phyloP scores from a whole-genome alignment of 768 basidiomycete genomes.

The Boletus bicolor region DNA sequence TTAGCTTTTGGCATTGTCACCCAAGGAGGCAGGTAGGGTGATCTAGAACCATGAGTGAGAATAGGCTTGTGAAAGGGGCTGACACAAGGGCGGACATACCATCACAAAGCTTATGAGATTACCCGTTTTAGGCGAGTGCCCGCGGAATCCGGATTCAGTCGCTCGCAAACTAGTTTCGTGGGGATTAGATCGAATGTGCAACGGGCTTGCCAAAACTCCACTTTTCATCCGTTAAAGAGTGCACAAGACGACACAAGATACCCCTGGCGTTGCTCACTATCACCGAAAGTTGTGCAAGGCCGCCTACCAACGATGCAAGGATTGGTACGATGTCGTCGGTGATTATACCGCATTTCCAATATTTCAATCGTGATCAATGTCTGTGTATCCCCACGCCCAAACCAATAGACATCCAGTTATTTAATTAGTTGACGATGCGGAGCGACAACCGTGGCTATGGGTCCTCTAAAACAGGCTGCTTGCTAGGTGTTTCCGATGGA shows the following conservation, averaged over 20 bases:
- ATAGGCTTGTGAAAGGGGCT: neutral
- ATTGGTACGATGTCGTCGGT: neutral
- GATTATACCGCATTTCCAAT: neutral
- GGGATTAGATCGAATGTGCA: too few species aligned
- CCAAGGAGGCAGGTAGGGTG: neutral
- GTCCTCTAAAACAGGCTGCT: neutral
- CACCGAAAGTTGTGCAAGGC: neutral
- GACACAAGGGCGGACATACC: neutral
- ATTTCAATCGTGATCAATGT: neutral
- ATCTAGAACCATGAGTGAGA: neutral
- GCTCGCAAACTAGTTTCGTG: neutral
- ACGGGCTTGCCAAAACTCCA: neutral
- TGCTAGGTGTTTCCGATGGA: neutral
- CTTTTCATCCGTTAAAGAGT: too few species aligned
- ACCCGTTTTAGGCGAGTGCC: neutral
- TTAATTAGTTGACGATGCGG: neutral
- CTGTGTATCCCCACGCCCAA: too few species aligned
- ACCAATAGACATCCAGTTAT: neutral
- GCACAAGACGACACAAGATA: neutral
- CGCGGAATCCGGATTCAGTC: neutral
- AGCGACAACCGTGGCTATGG: neutral
- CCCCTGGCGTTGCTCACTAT: neutral
- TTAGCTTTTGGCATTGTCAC: conserved; percentile 11
- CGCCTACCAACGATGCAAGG: neutral
- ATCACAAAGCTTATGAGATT: neutral